Base-by-base conservation (phyloP, 2,329 filamentous ascomycete genomes). In the Tolypocladium capitatum region DNA sequence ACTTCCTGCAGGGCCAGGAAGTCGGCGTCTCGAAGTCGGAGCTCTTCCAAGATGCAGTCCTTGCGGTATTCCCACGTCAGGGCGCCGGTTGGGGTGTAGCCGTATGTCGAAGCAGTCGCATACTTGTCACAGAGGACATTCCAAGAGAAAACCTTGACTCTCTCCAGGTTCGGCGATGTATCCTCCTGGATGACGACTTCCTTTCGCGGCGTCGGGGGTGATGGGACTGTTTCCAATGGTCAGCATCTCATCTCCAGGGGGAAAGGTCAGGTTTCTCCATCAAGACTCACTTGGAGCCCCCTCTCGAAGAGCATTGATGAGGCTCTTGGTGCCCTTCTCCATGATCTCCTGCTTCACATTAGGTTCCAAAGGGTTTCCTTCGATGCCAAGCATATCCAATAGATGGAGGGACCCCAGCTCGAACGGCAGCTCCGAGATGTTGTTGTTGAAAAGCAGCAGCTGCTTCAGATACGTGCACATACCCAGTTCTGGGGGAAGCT, bases 61-160 rank as follows among this genome's bases (percentile, higher is more conserved):
- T 83, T 84, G 47, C 92, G 83, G 60, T 87, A 89, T 34, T 92
- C 84, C 92, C 92, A 98, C 28, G 79, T 73, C 24, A 98, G 73
- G 9, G 88, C 88, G 48, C 77, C 78, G 16, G 83, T 83, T 2
- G 92, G 86, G 0, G 89, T 91, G 64, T 97, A 97, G 40, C 91
- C 91, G 62, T 96, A 97, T 52, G 86, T 80, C 47, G 81, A 75
- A 47, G 81, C 75, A 0, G 90, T 96, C 5, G 90, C 90, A 58
- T 92, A 94, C 59, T 89, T 87, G 66, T 96, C 89, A 67, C 91
- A 96, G 11, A 98, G 76, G 43, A 91, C 94, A 63, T 98, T 98
- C 81, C 92, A 96, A 21, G 87, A 94, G 52, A 97, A 74, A 9
- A 94, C 83, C 49, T 86, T 87, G 62, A 97, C 80, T 46, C 80